Base-by-base conservation (phyloP, 352 stramenopile species). In the Phytophthora cajani region DNA sequence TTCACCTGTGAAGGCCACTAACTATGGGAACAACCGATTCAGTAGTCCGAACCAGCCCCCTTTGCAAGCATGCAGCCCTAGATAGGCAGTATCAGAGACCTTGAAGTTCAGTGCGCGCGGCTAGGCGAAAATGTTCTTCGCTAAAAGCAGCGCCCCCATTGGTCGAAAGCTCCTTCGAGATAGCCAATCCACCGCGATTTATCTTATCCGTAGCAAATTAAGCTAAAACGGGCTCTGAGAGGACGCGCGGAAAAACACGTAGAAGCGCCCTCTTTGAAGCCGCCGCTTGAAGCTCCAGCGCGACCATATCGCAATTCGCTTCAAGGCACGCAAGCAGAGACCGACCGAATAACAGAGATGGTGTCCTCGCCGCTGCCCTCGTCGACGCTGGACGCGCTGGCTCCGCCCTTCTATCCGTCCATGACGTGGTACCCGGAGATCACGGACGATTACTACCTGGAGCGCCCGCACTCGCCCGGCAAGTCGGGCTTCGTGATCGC, bases 401-500 rank as follows among this genome's bases (percentile, higher is more conserved):
- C 84, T 11, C 80, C 82, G 17, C 69, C 79, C 12, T 92, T 92
- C 68, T 82, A 86, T 38, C 84, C 84, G 38, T 87, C 79, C 52
- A 83, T 85, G 69, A 69, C 62, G 19, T 89, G 82, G 80, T 79
- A 83, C 59, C 76, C 84, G 12, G 54, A 69, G 7, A 83, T 90
- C 69, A 87, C 80, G 46, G 85, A 91, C 49, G 79, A 88, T 27
- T 89, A 91, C 74, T 90, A 90, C 52, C 59, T 79, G 54, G 75
- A 91, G 65, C 79, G 79, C 44, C 82, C 82, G 49, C 78, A 89
- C 68, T 87, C 79, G 36, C 82, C 81, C 0, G 82, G 83, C 33
- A 85, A 82, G 59, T 59, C 78, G 12, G 85, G 82, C 54, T 91
- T 91, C 51, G 85, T 89, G 65, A 87, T 91, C 61, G 82, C 80